Percentiles rank a stretch among this genome's conserved stretches.
phyloP scores from a whole-genome alignment of 1,284 basidiomycete genomes.

The Ustilago tritici region DNA sequence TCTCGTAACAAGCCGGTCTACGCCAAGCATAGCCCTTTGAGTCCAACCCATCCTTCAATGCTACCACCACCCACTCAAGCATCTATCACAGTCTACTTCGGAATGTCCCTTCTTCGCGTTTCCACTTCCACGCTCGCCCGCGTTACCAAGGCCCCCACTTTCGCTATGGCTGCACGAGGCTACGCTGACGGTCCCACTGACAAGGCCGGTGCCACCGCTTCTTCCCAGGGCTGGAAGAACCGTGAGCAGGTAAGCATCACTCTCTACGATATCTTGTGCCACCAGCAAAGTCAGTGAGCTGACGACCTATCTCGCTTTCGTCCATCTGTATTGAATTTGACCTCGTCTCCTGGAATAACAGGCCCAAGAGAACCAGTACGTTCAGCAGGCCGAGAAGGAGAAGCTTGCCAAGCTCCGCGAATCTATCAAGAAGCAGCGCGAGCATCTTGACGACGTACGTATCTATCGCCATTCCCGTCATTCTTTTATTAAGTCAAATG shows the following conservation, averaged over 20 bases:
- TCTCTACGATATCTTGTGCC: not conserved
- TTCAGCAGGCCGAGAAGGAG: conserved; percentile 60
- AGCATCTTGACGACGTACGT: conserved; percentile 60
- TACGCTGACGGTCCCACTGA: conserved; percentile 57
- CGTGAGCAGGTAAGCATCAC: conserved; percentile 56
- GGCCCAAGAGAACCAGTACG: conserved; percentile 62
- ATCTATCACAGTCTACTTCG: not conserved
- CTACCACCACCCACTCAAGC: conserved; percentile 16
- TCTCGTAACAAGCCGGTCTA: not conserved
- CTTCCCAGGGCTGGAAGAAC: conserved; percentile 51
- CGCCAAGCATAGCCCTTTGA: not conserved
- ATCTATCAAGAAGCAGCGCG: conserved; percentile 59
- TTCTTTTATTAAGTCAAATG: not conserved
- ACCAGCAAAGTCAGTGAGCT: not conserved
- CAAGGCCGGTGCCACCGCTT: conserved; percentile 56
- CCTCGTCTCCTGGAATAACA: not conserved
- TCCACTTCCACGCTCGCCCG: conserved; percentile 49
- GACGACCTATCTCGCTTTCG: not conserved
- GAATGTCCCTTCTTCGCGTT: conserved; percentile 54
- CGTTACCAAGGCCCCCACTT: conserved; percentile 44
- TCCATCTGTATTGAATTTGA: not conserved
- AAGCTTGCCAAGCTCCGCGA: conserved; percentile 61
- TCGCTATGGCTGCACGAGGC: conserved; percentile 47
- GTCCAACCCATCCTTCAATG: not conserved
- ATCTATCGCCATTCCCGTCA: not conserved